phyloP scores from a whole-genome alignment of 2,329 filamentous ascomycete species.

The Cladobotryum protrusum region DNA sequence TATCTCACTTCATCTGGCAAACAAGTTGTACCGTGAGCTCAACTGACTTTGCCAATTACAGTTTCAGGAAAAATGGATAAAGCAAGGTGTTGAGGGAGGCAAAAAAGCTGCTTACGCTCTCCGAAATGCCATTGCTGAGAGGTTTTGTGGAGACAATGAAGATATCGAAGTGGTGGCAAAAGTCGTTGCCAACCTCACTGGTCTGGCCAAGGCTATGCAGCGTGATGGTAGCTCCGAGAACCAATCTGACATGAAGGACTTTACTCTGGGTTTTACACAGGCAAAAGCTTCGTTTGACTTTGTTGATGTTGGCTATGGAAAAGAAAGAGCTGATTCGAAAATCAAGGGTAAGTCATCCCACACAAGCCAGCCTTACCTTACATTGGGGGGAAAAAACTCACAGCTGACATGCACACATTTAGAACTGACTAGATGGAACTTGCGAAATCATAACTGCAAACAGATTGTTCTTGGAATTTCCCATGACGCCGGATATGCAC shows the following conservation, averaged over 20 bases:
- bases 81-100: conserved; percentile 49
- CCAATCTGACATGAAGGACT: conserved; percentile 46
- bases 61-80: conserved; percentile 53
- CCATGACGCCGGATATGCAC: conserved; percentile 54
- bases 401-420: background rate
- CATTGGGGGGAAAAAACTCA: too few relatives aligned
- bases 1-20: conserved; percentile 9
- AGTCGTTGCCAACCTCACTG: conserved; percentile 48
- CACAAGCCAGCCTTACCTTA: too few relatives aligned
- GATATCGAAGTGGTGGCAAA: conserved; percentile 51
- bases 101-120: conserved; percentile 47
- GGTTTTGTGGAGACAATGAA: conserved; percentile 37
- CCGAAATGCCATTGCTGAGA: conserved; percentile 39
- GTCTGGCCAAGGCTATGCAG: conserved; percentile 44
- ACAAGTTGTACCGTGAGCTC: background rate
- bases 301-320: conserved; percentile 54
- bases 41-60: conserved; percentile 23
- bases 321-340: conserved; percentile 54
- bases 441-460: conserved; percentile 56
- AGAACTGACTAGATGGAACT: conserved; percentile 51
- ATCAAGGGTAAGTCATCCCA: conserved; percentile 44
- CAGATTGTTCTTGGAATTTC: conserved; percentile 56
- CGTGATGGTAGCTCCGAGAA: conserved; percentile 41
- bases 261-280: conserved; percentile 55
- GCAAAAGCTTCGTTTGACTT: conserved; percentile 56